Evolutionary conservation across 2,329 filamentous ascomycete genomes (phyloP), one percentile per base, ranked within the genome.

Genomic region (Apiospora malaysiana): DNA sequence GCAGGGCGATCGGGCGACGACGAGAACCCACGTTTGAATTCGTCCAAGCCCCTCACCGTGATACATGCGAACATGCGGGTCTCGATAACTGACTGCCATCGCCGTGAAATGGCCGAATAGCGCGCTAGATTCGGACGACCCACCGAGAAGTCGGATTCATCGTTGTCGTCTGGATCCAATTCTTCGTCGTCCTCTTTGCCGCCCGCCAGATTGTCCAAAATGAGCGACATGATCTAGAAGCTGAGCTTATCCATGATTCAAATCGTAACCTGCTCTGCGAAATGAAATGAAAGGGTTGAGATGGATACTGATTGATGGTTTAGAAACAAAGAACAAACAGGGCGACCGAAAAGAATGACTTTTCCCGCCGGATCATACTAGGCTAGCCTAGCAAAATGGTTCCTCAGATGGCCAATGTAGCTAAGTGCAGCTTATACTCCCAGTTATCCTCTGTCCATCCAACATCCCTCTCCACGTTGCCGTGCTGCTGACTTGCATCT

Each of bases 31-130:
- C n/a, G 8, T 12, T 67, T 12, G 4, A 67, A 67, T 0, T 18
- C 8, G 18, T 25, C 42, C n/a, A 46, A 0, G n/a, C 32, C 43
- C 25, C 7, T 12, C 14, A 67, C 8, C 1, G 6, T 9, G 43
- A 67, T 12, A 5, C 7, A 1, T 5, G 23, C 40, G n/a, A 67
- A 67, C 1, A 16, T 67, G 2, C 42, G 65, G 12, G n/a, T 6
- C 23, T 67, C 65, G 6, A 67, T 42, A 10, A 45, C 65, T 43
- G 40, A 18, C n/a, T 67, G 65, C 65, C 65, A 67, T 46, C 18
- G 23, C 6, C 65, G 65, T 12, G 40, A 67, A 23, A 67, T 27
- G 40, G 27, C 14, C 1, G 42, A 9, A n/a, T 46, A 67, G 7
- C n/a, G 65, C 40, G 65, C 42, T n/a, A n/a, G n/a, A n/a, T n/a